These are phyloP conservation scores for Fusarium sp. DNA, from an alignment of 2,329 filamentous ascomycete species.

Conservation along the genomic window DNA sequence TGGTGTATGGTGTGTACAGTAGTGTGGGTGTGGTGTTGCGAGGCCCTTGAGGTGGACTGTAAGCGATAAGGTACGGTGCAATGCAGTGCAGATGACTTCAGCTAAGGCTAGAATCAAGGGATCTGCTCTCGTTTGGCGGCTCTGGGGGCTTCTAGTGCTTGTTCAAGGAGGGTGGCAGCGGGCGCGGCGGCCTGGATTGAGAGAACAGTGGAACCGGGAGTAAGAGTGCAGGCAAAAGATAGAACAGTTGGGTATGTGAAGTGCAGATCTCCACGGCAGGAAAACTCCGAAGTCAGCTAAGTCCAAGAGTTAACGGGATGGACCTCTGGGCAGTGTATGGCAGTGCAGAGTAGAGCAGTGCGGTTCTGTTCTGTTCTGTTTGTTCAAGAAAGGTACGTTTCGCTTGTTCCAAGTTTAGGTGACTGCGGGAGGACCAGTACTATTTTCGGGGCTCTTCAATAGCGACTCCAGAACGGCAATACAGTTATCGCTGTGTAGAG, in stretches of 20 bases:
- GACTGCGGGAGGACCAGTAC: conserved; percentile 32
- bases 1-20: neutral
- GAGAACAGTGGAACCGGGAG: conserved; percentile 32
- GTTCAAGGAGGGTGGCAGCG: conserved; percentile 25
- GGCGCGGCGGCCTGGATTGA: conserved; percentile 23
- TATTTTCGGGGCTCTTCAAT: conserved; percentile 41
- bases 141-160: conserved; percentile 23
- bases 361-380: neutral
- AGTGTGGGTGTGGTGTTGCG: neutral
- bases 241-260: conserved; percentile 3
- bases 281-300: conserved; percentile 13
- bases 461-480: conserved; percentile 42
- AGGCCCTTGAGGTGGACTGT: neutral
- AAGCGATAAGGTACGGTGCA: conserved; percentile 14
- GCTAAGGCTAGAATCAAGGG: conserved; percentile 32
- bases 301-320: neutral
- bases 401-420: conserved; percentile 22
- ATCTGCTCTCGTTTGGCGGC: conserved; percentile 28
- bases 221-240: conserved; percentile 7
- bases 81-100: conserved; percentile 19
- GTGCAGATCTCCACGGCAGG: conserved; percentile 29
- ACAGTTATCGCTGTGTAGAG: neutral
- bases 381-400: conserved; percentile 8
- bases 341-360: neutral
- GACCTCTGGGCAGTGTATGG: conserved; percentile 5